These are phyloP conservation scores for Phytophthora hybrid DNA, from an alignment of 352 stramenopile species.

Conservation along the genomic window DNA sequence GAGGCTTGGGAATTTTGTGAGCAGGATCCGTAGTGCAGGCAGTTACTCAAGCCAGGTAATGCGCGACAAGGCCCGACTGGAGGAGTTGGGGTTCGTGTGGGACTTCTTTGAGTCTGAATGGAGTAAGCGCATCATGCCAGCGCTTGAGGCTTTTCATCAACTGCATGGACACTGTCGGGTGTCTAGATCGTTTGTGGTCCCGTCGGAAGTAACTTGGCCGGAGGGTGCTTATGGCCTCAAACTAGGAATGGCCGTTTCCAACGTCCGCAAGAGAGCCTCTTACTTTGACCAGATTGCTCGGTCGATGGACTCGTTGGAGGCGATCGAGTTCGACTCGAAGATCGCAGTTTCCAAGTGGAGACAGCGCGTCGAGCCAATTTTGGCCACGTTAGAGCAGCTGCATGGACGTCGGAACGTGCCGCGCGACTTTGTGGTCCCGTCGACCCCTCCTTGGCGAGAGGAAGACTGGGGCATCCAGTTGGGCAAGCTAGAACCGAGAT, in stretches of 20 bases:
- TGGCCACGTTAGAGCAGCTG: no score
- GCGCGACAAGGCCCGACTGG: neutral
- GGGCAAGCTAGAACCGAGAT: no score
- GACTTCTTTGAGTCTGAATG: neutral
- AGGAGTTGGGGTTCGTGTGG: neutral
- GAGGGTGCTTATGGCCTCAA: constrained; percentile 27
- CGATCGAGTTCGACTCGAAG: constrained; percentile 1
- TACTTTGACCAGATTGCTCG: constrained; percentile 7
- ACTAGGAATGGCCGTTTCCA: constrained; percentile 22
- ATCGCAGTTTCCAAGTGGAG: neutral
- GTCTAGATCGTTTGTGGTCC: constrained; percentile 47
- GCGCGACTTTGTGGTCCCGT: no score
- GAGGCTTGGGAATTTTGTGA: neutral
- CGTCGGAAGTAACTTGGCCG: constrained; percentile 42
- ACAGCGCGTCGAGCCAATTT: neutral
- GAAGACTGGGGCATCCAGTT: no score
- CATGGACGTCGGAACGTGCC: no score
- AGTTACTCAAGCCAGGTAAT: neutral
- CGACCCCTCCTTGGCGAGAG: no score
- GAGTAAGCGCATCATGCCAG: constrained; percentile 43
- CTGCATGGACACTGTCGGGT: constrained; percentile 38
- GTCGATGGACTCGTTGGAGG: constrained; percentile 7
- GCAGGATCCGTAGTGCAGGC: neutral
- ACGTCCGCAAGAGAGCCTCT: neutral
- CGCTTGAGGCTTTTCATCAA: constrained; percentile 43